These are phyloP conservation scores for Lichtheimia ramosa DNA, from an alignment of 371 early-diverging fungal species.

Conservation along the genomic window DNA sequence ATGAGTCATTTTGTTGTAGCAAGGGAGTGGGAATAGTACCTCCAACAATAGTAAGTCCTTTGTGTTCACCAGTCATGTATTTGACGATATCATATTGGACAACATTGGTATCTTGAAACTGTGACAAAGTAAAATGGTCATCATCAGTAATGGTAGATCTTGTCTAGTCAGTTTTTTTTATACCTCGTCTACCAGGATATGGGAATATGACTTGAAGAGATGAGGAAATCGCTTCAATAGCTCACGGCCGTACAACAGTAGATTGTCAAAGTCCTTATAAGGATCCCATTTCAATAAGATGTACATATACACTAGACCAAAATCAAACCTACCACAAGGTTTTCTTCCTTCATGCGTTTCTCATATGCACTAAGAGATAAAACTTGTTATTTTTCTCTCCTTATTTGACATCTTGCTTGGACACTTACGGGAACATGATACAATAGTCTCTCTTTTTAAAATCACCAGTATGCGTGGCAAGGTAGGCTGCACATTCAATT, in stretches of 20 bases:
- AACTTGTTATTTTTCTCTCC: conserved; percentile 1
- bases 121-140: neutral
- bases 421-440: conserved; percentile 23
- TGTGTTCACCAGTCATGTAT: conserved; percentile 28
- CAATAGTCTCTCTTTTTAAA: conserved; percentile 13
- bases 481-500: conserved; percentile 13
- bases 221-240: conserved; percentile 28
- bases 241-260: conserved; percentile 37
- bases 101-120: conserved; percentile 69
- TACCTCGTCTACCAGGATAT: conserved; percentile 63
- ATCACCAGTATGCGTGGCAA: conserved; percentile 1
- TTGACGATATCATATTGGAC: conserved; percentile 58
- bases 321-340: conserved; percentile 32
- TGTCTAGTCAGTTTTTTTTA: neutral
- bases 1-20: neutral
- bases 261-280: conserved; percentile 66
- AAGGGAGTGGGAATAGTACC: conserved; percentile 28
- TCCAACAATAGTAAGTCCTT: conserved; percentile 60
- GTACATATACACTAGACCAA: neutral
- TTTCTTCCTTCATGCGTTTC: conserved; percentile 27
- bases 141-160: neutral
- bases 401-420: neutral
- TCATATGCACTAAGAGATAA: conserved; percentile 35
- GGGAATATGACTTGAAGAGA: conserved; percentile 20
- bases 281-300: conserved; percentile 10